Evolutionary conservation across 768 basidiomycete species (phyloP), one percentile per base, ranked within the genome.

Genomic region (Calvatia gigantea): DNA sequence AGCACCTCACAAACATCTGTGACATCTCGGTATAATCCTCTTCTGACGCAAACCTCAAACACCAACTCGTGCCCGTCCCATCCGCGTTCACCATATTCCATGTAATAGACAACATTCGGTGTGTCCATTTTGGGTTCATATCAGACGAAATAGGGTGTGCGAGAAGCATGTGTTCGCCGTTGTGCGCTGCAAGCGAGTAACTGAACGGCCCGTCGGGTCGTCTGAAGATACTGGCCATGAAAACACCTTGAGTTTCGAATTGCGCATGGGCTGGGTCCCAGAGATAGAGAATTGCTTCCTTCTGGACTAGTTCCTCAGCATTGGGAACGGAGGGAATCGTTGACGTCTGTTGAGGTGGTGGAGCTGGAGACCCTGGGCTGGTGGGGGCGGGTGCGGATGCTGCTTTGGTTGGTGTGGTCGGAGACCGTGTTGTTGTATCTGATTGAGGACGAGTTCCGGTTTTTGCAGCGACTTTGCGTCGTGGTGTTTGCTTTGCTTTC

Each of bases 21-120:
- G 85, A 77, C 69, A 92, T 87, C 4, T 62, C 66, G 17, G 74
- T 67, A 63, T 87, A 95, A 9, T 74, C 75, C 21, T 84, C 83
- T 51, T 74, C 61, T 14, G 72, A 69, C 2, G 65, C 60, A 64
- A 97, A 94, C 55, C 84, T 78, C 58, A 98, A 78, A 21, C 91
- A 84, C 93, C 94, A 98, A 52, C 92, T 90, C 62, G 77, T 82
- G 59, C 83, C 79, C 21, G 70, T 70, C 27, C 77, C 77, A 28
- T 74, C 69, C n/a, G 77, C 77, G 37, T 75, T 75, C 38, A 80
- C 66, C 67, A 92, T 78, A 61, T 94, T 96, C 91, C 97, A 98
- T 28, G 94, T 95, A 63, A 98, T 78, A 3, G 94, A 89, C 44
- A 69, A 67, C 66, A 84, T 78, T 55, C 78, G 80, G 29, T 69